A percentile compares a stretch with the other conserved stretches of the same genome.
Conservation (phyloP, 2,329 filamentous ascomycete genomes). For the Juglanconis sp. region DNA sequence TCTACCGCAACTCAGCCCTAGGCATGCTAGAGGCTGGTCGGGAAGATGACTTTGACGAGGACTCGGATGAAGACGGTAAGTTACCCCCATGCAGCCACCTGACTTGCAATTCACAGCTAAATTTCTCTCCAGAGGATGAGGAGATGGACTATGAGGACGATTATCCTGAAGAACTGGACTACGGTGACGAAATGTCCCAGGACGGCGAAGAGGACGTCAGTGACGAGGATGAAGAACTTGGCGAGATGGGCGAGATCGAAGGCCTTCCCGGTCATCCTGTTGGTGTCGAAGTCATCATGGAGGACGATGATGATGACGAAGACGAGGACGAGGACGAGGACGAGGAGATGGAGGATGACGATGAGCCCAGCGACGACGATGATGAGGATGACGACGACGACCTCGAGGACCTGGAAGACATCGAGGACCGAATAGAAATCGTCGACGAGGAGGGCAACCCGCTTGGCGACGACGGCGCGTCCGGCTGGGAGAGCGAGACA, state of each 20-base stretch:
- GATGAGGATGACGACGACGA: slow-evolving; percentile 49
- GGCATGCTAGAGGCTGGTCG: slow-evolving; percentile 87
- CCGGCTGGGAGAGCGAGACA: slow-evolving; percentile 59
- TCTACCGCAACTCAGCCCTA: slow-evolving; percentile 93
- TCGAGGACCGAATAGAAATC: slow-evolving; percentile 52
- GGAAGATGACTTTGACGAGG: slow-evolving; percentile 76
- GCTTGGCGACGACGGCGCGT: slow-evolving; percentile 57
- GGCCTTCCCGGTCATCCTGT: slow-evolving; percentile 61
- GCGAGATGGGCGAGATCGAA: slow-evolving; percentile 83
- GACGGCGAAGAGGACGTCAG: slow-evolving; percentile 86
- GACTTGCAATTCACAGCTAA: slow-evolving; percentile 21
- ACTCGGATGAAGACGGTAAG: slow-evolving; percentile 57
- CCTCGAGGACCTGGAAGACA: slow-evolving; percentile 52
- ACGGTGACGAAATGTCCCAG: slow-evolving; percentile 71
- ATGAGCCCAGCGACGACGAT: slow-evolving; percentile 52
- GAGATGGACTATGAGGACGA: slow-evolving; percentile 87
- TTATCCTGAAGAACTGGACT: slow-evolving; percentile 90
- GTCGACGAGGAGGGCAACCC: slow-evolving; percentile 61
- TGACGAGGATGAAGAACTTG: slow-evolving; percentile 77
- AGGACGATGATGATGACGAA: slow-evolving; percentile 63
- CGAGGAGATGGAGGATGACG: slow-evolving; percentile 57
- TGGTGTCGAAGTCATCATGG: slow-evolving; percentile 76
- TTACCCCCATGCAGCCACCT: background rate
- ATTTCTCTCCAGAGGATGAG: slow-evolving; percentile 63
- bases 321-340: slow-evolving; percentile 60